Base-by-base conservation (phyloP, 2,329 filamentous ascomycete species). In the Bipolaris gigantea region DNA sequence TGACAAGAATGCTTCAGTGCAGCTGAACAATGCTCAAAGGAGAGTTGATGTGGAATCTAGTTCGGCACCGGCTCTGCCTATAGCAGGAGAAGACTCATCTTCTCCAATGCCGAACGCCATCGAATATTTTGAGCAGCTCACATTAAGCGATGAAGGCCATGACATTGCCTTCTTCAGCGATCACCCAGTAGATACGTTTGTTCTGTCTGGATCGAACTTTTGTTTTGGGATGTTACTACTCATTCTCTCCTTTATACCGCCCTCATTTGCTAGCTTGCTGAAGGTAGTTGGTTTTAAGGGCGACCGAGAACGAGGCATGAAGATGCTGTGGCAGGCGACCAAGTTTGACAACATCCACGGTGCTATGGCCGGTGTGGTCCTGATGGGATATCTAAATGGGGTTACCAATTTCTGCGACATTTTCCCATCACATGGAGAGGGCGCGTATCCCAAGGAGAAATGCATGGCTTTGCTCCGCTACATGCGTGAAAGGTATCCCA, bases 221-320 rank as follows among this genome's bases (percentile, higher is more conserved):
- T 96, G 92, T 73, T 97, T 92, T 66, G 94, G 94, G 3, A 83
- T 95, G 30, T 77, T 97, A 1, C 82, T 95, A 13, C 81, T 97
- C 1, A 81, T 97, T 49, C 86, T 97, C n/a, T 95, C 91, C 11
- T 89, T 97, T 78, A 86, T 97, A 0, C 95, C 94, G 0, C 94
- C 94, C 0, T 85, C 92, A 0, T 96, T 97, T 73, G 88, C 85
- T n/a, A 89, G 86, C 51, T 83, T 99, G 1, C 81, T 97, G 4
- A 90, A 88, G 55, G 88, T 97, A 38, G 89, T 97, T 27, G 94
- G 94, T 1, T 97, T 97, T 76, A 87, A 85, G 57, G 94, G 94
- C 30, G 92, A 97, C 71, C 87, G 92, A 39, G 85, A 90, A 57
- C 83, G 88, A 35, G 94, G 92, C 9, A 81, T 97, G 30, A 81